phyloP scores from a whole-genome alignment of 495 filamentous ascomycete species.

The Penicillium chermesinum region DNA sequence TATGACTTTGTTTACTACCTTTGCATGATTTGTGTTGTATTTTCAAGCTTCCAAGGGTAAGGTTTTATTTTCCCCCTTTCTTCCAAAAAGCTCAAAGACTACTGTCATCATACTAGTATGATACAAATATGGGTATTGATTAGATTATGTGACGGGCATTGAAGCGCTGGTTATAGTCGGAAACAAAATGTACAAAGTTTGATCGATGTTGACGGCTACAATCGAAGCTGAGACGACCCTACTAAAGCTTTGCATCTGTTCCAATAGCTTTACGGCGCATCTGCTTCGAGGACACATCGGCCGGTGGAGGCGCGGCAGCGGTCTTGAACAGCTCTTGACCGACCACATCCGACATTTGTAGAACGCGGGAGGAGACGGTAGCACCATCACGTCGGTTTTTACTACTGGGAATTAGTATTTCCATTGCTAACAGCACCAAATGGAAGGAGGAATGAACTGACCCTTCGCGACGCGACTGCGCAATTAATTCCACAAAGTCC shows the following conservation, averaged over 20 bases:
- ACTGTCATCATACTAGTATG: too few species aligned
- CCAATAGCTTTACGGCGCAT: slow-evolving; percentile 37
- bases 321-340: slow-evolving; percentile 46
- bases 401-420: slow-evolving; percentile 20
- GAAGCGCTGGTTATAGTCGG: neutral
- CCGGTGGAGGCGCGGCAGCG: slow-evolving; percentile 26
- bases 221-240: neutral
- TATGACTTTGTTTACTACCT: too few species aligned
- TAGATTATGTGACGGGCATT: too few species aligned
- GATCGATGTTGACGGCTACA: too few species aligned
- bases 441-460: slow-evolving; percentile 18
- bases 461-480: slow-evolving; percentile 77
- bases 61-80: too few species aligned
- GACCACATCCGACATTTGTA: slow-evolving; percentile 63
- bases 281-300: slow-evolving; percentile 33
- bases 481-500: slow-evolving; percentile 86
- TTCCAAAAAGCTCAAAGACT: too few species aligned
- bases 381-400: slow-evolving; percentile 92
- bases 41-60: too few species aligned
- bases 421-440: too few species aligned
- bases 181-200: neutral
- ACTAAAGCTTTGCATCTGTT: slow-evolving; percentile 34
- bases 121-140: too few species aligned
- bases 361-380: slow-evolving; percentile 79
- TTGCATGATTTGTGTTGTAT: too few species aligned